Base-by-base conservation (phyloP, 1,284 basidiomycete species). In the Cutaneotrichosporon sp. region DNA sequence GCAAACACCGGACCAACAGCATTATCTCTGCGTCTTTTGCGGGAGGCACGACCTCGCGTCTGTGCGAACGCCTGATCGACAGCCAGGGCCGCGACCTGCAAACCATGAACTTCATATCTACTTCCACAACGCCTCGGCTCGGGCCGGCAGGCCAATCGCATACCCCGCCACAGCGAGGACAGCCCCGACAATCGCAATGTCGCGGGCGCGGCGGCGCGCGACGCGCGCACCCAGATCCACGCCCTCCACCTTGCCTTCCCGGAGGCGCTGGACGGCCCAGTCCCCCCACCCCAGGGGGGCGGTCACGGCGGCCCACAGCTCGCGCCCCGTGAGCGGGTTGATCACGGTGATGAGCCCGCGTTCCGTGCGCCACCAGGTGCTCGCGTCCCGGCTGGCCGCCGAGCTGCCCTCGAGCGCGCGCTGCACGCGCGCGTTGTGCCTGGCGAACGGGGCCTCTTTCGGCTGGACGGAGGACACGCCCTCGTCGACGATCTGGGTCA, bases 391-490 rank as follows among this genome's bases (percentile, higher is more conserved):
- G 36, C 43, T 50, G n/a, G 33, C 54, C 8, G 36, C 42, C 7
- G 49, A 43, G 5, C 22, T 54, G 4, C 29, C 13, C n/a, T 42
- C 27, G 3, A 70, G 47, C 18, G 34, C 18, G 2, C 27, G 34
- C 38, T 66, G 58, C 16, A 65, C 20, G 9, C 42, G 22, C 10
- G 33, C 22, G 49, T 68, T 71, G 54, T 63, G 54, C 4, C 11
- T 20, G 10, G 54, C 33, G 51, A 64, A 71, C 14, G 60, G 56
- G 7, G 47, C 56, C 18, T 50, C 22, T 5, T 20, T 58, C 2
- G 69, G 69, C 45, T 67, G 66, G 5, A 69, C 36, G 0, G 64
- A 65, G n/a, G 63, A 42, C 13, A 71, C 36, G 29, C 45, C 57
- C 27, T 64, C 42, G 20, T 71, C 63, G 27, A 62, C 22, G 34